These are phyloP conservation scores for Andalucia godoyi DNA, from an alignment of 78 protist genomes.

Conservation along the genomic window DNA sequence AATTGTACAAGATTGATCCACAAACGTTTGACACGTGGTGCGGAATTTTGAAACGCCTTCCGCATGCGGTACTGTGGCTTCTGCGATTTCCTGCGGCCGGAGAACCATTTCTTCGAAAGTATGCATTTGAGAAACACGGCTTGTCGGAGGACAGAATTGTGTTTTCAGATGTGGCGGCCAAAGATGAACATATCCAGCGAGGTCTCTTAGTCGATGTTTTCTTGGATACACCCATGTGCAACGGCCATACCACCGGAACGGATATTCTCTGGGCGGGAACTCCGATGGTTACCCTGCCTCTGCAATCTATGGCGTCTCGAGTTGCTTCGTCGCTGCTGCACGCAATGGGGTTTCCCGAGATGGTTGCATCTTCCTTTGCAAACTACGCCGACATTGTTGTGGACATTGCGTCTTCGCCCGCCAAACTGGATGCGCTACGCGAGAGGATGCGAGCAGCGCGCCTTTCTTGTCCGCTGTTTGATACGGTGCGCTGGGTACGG, in stretches of 20 bases:
- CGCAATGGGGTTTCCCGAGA: conserved; percentile 13
- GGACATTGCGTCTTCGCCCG: conserved; percentile 4
- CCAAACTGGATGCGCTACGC: neutral
- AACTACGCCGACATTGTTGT: conserved; percentile 47
- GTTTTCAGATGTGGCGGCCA: conserved; percentile 9
- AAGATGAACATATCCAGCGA: conserved; percentile 25
- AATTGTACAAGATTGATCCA: conserved; percentile 38
- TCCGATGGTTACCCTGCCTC: conserved; percentile 32
- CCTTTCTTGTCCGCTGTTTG: too few species aligned
- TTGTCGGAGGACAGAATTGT: conserved; percentile 10
- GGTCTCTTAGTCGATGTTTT: conserved; percentile 55
- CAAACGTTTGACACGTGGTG: conserved; percentile 20
- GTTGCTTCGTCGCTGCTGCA: conserved; percentile 38
- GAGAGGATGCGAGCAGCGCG: too few species aligned
- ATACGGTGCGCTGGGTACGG: too few species aligned
- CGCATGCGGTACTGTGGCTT: neutral
- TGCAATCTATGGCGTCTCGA: conserved; percentile 22
- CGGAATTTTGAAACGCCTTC: conserved; percentile 13
- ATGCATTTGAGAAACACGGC: too few species aligned
- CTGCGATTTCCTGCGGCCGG: too few species aligned
- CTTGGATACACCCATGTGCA: conserved; percentile 49
- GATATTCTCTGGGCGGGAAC: conserved; percentile 56
- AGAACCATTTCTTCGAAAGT: too few species aligned
- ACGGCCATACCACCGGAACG: conserved; percentile 44
- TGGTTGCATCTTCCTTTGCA: conserved; percentile 5